Evolutionary conservation across 1,284 basidiomycete genomes (phyloP).

Genomic region (Lentinus polychrous): DNA sequence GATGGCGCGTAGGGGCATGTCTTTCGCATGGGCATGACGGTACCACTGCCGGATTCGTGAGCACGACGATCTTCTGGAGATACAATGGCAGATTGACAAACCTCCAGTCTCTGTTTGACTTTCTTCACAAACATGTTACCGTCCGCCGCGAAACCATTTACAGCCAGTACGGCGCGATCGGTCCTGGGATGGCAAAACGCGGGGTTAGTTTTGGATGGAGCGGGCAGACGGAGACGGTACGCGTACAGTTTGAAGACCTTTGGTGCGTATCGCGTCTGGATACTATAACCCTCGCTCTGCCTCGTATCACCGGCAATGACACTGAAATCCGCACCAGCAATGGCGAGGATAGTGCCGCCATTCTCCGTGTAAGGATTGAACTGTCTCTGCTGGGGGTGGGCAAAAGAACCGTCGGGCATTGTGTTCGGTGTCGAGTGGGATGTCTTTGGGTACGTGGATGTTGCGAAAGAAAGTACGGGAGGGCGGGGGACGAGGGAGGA

Average conservation of each 20-base stretch:
- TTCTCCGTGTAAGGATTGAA: conserved; percentile 91
- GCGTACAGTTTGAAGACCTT: conserved; percentile 81
- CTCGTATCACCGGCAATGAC: conserved; percentile 94
- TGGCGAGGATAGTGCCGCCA: conserved; percentile 91
- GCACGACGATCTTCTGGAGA: conserved; percentile 1
- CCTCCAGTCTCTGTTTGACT: conserved; percentile 89
- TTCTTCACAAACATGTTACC: conserved; percentile 95
- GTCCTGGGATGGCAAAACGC: conserved; percentile 46
- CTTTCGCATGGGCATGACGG: conserved; percentile 87
- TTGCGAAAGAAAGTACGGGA: not conserved
- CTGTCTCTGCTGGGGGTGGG: conserved; percentile 47
- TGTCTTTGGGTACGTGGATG: not conserved
- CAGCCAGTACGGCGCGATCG: conserved; percentile 87
- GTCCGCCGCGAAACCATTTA: conserved; percentile 93
- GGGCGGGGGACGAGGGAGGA: not conserved
- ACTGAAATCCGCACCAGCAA: conserved; percentile 86
- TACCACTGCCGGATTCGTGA: conserved; percentile 66
- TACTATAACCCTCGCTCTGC: conserved; percentile 90
- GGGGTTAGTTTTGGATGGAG: conserved; percentile 13
- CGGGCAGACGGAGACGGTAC: conserved; percentile 8
- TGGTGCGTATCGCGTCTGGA: conserved; percentile 94
- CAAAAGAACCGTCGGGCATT: conserved; percentile 32
- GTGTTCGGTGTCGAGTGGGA: conserved; percentile 15
- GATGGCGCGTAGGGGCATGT: conserved; percentile 88
- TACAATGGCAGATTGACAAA: conserved; percentile 26